phyloP scores from a whole-genome alignment of 176 grass and related monocot genomes.

The Hsuehochloa calcarea region DNA sequence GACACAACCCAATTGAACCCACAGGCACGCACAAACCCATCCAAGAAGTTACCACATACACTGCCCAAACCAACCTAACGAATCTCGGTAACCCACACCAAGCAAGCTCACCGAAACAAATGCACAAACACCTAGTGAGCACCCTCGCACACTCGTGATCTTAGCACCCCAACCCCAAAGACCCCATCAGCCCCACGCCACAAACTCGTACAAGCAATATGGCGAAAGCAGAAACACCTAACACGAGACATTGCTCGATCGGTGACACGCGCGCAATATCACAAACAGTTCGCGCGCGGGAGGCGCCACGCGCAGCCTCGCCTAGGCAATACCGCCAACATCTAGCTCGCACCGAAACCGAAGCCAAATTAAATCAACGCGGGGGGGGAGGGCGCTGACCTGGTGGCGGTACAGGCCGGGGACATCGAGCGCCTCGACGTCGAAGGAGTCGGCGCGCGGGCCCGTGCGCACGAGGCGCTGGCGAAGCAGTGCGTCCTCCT shows the following conservation, averaged over 20 bases:
- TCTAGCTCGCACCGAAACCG: neutral
- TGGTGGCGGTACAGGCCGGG: conserved; percentile 54
- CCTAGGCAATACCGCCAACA: neutral
- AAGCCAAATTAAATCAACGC: neutral
- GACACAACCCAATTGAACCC: neutral
- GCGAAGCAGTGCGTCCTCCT: conserved; percentile 58
- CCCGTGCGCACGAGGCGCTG: conserved; percentile 84
- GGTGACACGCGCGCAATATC: neutral
- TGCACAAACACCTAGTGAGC: conserved; percentile 6
- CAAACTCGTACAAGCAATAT: neutral
- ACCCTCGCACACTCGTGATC: neutral
- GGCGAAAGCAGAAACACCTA: neutral
- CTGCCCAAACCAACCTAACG: neutral
- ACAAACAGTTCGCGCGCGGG: neutral
- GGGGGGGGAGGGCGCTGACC: neutral
- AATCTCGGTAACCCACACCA: neutral
- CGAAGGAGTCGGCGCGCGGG: conserved; percentile 81
- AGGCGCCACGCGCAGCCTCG: neutral
- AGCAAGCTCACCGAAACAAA: neutral
- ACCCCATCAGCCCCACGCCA: neutral
- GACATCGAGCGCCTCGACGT: conserved; percentile 88
- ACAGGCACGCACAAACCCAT: neutral
- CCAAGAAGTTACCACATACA: neutral
- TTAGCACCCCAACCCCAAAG: neutral
- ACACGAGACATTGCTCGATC: conserved; percentile 9